Percentiles rank a stretch among this genome's conserved stretches.
Conservation (phyloP, 257 asterid genomes). For the Jaltomata sinuosa region DNA sequence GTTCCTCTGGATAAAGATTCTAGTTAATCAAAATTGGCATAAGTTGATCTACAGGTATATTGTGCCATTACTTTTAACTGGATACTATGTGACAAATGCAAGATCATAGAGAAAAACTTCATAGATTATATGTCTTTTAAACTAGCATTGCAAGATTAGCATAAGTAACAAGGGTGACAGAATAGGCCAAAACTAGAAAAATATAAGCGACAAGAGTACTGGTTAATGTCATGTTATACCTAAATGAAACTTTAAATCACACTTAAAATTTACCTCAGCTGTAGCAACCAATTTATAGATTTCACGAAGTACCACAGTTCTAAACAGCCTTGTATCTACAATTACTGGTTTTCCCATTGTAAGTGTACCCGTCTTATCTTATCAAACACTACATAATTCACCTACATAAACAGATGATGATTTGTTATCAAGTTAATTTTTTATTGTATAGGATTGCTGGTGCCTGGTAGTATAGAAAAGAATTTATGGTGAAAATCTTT, state of each 20-base stretch:
- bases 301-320: neutral
- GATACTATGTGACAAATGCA: neutral
- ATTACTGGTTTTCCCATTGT: too few relatives aligned
- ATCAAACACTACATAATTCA: too few relatives aligned
- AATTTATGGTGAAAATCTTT: too few relatives aligned
- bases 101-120: neutral
- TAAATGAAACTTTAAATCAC: too few relatives aligned
- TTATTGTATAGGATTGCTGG: too few relatives aligned
- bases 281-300: neutral
- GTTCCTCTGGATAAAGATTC: neutral
- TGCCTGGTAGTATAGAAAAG: too few relatives aligned
- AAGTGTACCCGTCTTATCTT: too few relatives aligned
- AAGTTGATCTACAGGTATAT: neutral
- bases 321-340: too few relatives aligned
- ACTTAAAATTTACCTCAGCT: neutral
- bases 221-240: neutral
- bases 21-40: neutral
- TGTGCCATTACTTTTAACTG: neutral
- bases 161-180: neutral
- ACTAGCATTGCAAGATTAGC: neutral
- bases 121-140: too few relatives aligned
- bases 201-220: neutral
- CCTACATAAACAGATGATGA: too few relatives aligned
- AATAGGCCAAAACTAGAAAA: neutral
- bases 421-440: too few relatives aligned